Conservation (phyloP, 345 rosid genomes). For the Stellera chamaejasme region DNA sequence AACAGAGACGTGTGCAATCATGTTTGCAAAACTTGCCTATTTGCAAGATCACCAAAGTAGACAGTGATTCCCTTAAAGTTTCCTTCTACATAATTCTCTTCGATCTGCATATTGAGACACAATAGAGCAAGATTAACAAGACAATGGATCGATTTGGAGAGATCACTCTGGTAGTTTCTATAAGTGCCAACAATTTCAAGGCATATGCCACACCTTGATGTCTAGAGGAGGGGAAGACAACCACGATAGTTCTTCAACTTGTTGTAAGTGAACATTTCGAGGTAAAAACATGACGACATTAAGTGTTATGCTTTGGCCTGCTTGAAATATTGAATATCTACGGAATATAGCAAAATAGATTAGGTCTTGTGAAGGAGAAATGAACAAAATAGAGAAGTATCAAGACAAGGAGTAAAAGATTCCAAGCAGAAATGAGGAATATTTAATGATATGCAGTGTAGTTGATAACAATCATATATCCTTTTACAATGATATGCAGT, state of each 20-base stretch:
- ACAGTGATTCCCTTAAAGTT: conserved; percentile 22
- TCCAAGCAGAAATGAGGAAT: no score
- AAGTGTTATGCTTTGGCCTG: conserved; percentile 18
- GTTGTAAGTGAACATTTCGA: conserved; percentile 20
- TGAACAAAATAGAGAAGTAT: no score
- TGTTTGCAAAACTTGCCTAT: not conserved
- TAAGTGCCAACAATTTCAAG: not conserved
- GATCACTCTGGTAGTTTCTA: no score
- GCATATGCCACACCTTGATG: conserved; percentile 13
- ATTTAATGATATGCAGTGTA: no score
- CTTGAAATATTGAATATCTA: conserved; percentile 24
- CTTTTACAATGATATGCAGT: no score
- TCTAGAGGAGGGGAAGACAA: conserved; percentile 27
- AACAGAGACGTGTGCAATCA: no score
- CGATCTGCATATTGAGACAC: conserved; percentile 13
- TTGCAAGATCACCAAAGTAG: conserved; percentile 14
- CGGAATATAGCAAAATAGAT: not conserved
- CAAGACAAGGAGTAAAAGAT: no score
- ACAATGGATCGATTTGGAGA: no score
- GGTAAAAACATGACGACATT: conserved; percentile 23
- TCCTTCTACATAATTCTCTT: conserved; percentile 20
- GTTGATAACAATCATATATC: no score
- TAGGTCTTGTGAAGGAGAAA: no score
- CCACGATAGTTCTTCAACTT: conserved; percentile 29
- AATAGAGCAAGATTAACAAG: not conserved